Evolutionary conservation across 257 asterid species (phyloP), one percentile per base, ranked within the genome.

Genomic region (Forsythia suspensa): DNA sequence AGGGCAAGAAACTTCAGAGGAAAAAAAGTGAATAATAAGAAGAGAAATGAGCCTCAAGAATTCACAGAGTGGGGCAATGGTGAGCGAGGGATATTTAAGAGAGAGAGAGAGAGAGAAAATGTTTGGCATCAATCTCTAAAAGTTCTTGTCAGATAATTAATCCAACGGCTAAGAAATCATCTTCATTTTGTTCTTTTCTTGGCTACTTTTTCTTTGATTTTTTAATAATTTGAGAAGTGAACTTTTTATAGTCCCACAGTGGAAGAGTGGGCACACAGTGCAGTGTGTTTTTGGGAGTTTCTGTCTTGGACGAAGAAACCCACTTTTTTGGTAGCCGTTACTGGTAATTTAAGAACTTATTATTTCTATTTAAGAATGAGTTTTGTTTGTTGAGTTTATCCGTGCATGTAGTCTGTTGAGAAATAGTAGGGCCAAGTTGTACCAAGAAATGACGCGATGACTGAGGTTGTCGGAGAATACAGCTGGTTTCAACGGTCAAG

Each of bases 251-350:
- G 76, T 79, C 24, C 46, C 85, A 80, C 82, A 21, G 51, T 69
- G 40, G 81, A 55, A 79, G 79, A 70, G 75, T 70, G 80, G 40
- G 77, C 59, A 72, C 79, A 71, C 24, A 46, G 71, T 39, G 71
- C 81, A 59, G 39, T 57, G 18, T 2, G 48, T 75, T 4, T 3
- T 41, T n/a, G 29, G 46, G 72, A 38, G 75, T 72, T 48, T 24
- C 20, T 48, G 82, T 82, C 75, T 77, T 76, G 89, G 81, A 77
- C 73, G 66, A 74, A 90, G 82, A 77, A 83, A 87, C 65, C 7
- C 85, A 80, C 86, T 85, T 85, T 87, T 80, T 88, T 80, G 87
- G 91, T 90, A 87, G 97, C 95, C 94, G 94, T 92, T 91, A 75
- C 76, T 59, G 34, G 34, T 29, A 29, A 29, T 29, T 1, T 24